A percentile compares a stretch with the other conserved stretches of the same genome.
These are phyloP conservation scores for Dioszegia crocea DNA, from an alignment of 768 basidiomycete species.

Conservation along the genomic window DNA sequence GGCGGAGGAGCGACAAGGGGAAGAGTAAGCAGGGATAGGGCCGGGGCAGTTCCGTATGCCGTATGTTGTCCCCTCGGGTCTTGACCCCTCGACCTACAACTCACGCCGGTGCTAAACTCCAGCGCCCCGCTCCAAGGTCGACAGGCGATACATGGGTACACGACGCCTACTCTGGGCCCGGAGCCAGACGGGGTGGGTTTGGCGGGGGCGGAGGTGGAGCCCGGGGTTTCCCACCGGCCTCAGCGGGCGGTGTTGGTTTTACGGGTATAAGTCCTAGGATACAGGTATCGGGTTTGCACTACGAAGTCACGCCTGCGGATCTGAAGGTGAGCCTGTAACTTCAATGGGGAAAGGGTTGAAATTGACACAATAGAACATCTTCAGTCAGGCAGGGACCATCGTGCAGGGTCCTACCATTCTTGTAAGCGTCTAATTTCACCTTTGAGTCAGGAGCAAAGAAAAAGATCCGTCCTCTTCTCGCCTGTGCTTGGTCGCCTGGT, in stretches of 20 bases:
- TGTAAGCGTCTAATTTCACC: conserved; percentile 61
- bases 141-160: conserved; percentile 46
- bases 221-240: no score
- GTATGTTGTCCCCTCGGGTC: conserved; percentile 15
- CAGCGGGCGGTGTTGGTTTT: conserved; percentile 19
- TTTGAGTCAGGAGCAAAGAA: conserved; percentile 23
- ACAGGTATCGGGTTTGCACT: conserved; percentile 81
- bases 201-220: no score
- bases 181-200: background rate
- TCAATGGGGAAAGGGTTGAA: background rate
- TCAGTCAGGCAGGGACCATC: conserved; percentile 87
- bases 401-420: conserved; percentile 87
- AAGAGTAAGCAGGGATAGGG: conserved; percentile 5
- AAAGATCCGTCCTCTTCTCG: no score
- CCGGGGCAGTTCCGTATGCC: conserved; percentile 15
- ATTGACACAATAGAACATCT: conserved; percentile 62
- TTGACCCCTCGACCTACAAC: background rate
- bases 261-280: conserved; percentile 58
- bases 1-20: background rate
- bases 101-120: background rate
- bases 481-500: no score
- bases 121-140: conserved; percentile 44
- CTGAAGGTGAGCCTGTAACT: conserved; percentile 61
- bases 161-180: conserved; percentile 30
- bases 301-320: conserved; percentile 84